Evolutionary conservation across 2,329 filamentous ascomycete species (phyloP).

Genomic region (Polytolypa hystricis): DNA sequence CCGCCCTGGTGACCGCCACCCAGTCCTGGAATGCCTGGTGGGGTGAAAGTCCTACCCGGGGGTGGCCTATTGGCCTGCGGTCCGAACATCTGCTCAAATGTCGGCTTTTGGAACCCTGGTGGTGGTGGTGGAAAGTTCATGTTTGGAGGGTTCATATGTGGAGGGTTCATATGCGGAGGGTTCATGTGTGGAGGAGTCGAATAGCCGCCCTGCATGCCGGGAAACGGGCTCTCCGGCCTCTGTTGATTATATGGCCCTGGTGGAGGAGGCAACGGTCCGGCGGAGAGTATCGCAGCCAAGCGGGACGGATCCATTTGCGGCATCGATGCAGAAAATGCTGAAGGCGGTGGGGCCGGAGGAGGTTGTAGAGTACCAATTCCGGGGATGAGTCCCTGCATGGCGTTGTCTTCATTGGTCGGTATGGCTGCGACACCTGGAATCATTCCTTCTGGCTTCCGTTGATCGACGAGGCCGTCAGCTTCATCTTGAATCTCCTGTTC

Average conservation of each 20-base stretch:
- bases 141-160: slow-evolving; percentile 25
- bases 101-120: no score
- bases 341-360: slow-evolving; percentile 20
- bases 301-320: slow-evolving; percentile 39
- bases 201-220: slow-evolving; percentile 38
- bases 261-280: slow-evolving; percentile 38
- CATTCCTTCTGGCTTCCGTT: slow-evolving; percentile 58
- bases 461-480: slow-evolving; percentile 81
- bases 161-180: slow-evolving; percentile 25
- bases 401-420: slow-evolving; percentile 39
- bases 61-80: slow-evolving; percentile 33
- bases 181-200: slow-evolving; percentile 31
- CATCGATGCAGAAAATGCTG: slow-evolving; percentile 21
- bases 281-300: slow-evolving; percentile 31
- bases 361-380: slow-evolving; percentile 37
- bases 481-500: slow-evolving; percentile 91
- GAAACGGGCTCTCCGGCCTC: slow-evolving; percentile 34
- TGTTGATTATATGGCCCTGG: slow-evolving; percentile 37
- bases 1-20: no score
- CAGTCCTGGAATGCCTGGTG: slow-evolving; percentile 22
- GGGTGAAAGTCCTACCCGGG: slow-evolving; percentile 17
- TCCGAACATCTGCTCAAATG: no score
- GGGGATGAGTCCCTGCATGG: slow-evolving; percentile 30
- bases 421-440: slow-evolving; percentile 45
- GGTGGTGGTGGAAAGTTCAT: no score